Evolutionary conservation across 129 eudicot species (phyloP), one percentile per base, ranked within the genome.

Genomic region (Kitagawia praeruptora): DNA sequence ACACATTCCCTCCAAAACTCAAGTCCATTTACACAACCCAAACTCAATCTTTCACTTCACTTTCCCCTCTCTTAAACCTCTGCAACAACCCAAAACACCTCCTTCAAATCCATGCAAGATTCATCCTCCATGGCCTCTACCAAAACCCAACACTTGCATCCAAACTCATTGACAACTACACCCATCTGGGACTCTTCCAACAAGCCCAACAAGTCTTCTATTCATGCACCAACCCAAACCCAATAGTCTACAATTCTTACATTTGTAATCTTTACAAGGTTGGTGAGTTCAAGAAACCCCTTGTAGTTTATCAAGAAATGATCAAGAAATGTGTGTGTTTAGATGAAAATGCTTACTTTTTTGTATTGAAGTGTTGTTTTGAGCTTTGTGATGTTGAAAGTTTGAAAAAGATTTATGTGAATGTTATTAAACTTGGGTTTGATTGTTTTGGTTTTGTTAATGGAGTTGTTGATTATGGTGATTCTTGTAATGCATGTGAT

Each of bases 21-120:
- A 83, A 74, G 6, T 34, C 46, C 74, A 51, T 70, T 74, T 38
- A 44, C 71, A 71, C 75, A 51, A 2, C 75, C 53, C 66, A 79
- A 79, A 16, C 38, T 39, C 79, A 44, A 47, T 21, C 77, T 23
- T 63, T 28, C 77, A 70, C 41, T 10, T 44, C 85, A 47, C 25
- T 74, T 46, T 38, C 44, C 42, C 67, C 78, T 63, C 77, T 78
- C 44, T 41, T 83, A 46, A 64, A 47, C 42, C 86, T 83, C 77
- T 79, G 83, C 80, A 79, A 74, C 38, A 63, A 63, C 75, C 86
- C 86, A 53, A 78, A 48, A 1, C 82, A 78, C 42, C 86, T 83
- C 82, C 70, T 61, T 48, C 82, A 83, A 79, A 38, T 79, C 80
- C 86, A 83, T 83, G 83, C 86, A 25, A 73, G 82, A 56, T 79